phyloP scores from a whole-genome alignment of 805 yeast genomes.

The Pichia californica region DNA sequence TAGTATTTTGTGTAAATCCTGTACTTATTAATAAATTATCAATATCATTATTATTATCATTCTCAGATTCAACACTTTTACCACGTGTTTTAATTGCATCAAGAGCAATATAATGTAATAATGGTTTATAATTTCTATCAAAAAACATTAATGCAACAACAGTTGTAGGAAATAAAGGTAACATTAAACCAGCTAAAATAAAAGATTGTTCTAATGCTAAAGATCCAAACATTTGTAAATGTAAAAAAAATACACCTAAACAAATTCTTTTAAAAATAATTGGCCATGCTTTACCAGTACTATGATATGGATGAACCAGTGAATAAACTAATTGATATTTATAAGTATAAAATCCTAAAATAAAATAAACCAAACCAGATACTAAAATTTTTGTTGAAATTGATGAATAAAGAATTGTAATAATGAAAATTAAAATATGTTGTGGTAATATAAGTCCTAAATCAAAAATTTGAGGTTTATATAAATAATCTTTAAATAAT shows the following conservation, averaged over 20 bases:
- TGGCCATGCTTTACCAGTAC: conserved; percentile 65
- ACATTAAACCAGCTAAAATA: conserved; percentile 38
- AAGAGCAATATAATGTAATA: conserved; percentile 49
- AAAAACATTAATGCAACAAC: conserved; percentile 42
- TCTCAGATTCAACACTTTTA: conserved; percentile 24
- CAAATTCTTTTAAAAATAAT: conserved; percentile 51
- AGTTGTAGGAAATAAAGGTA: conserved; percentile 45
- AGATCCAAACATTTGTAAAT: conserved; percentile 59
- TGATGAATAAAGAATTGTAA: conserved; percentile 53
- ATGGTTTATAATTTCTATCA: conserved; percentile 48
- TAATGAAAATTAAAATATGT: conserved; percentile 51
- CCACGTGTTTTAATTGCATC: conserved; percentile 44
- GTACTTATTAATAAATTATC: conserved; percentile 11
- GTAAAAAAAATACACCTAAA: conserved; percentile 49
- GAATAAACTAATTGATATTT: conserved; percentile 57
- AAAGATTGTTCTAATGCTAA: conserved; percentile 54
- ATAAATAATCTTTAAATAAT: conserved; percentile 44
- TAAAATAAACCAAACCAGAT: conserved; percentile 52
- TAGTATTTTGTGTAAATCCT: conserved; percentile 2
- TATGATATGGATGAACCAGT: conserved; percentile 58
- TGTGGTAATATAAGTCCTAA: conserved; percentile 59
- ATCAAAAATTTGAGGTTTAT: conserved; percentile 53
- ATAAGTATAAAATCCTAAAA: conserved; percentile 51
- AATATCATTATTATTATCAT: conserved; percentile 14
- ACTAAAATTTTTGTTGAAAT: conserved; percentile 53